phyloP scores from a whole-genome alignment of 2,329 filamentous ascomycete genomes.

The Pseudonectria buxi region DNA sequence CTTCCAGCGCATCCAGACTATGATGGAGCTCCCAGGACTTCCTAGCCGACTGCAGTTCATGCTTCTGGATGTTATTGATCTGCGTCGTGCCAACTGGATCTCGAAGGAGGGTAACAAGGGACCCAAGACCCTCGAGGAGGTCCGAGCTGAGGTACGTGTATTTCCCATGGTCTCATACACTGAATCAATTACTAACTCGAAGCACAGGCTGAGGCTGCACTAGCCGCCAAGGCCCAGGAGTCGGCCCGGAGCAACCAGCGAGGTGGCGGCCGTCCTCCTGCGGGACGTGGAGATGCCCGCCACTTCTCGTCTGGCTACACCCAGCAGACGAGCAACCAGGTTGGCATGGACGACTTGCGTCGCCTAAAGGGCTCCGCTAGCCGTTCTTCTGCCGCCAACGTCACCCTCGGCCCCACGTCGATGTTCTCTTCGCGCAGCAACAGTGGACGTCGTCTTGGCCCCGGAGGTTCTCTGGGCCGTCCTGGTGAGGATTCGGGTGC shows the following conservation, averaged over 20 bases:
- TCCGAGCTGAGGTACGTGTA: constrained; percentile 65
- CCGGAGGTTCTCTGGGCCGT: constrained; percentile 64
- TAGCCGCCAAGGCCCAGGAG: constrained; percentile 77
- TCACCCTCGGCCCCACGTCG: constrained; percentile 72
- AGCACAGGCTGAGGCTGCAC: constrained; percentile 59
- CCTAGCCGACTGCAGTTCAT: constrained; percentile 90
- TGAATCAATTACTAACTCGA: constrained; percentile 16
- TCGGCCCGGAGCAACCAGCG: constrained; percentile 54
- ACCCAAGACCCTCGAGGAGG: constrained; percentile 91
- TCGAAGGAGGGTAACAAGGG: constrained; percentile 91
- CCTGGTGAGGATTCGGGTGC: constrained; percentile 77
- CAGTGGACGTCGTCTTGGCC: constrained; percentile 76
- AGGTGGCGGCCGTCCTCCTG: constrained; percentile 61
- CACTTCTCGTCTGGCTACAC: constrained; percentile 69
- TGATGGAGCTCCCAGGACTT: constrained; percentile 73
- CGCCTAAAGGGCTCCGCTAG: constrained; percentile 63
- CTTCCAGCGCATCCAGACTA: constrained; percentile 79
- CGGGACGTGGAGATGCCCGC: constrained; percentile 81
- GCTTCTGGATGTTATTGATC: constrained; percentile 88
- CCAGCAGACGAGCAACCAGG: constrained; percentile 73
- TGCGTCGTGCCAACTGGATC: constrained; percentile 70
- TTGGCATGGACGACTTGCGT: constrained; percentile 85
- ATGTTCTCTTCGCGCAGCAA: constrained; percentile 87
- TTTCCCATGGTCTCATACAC: neutral
- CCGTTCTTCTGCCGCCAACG: constrained; percentile 54